phyloP scores from a whole-genome alignment of 192 early-diverging fungal genomes.

The Phlyctochytrium planicorne region DNA sequence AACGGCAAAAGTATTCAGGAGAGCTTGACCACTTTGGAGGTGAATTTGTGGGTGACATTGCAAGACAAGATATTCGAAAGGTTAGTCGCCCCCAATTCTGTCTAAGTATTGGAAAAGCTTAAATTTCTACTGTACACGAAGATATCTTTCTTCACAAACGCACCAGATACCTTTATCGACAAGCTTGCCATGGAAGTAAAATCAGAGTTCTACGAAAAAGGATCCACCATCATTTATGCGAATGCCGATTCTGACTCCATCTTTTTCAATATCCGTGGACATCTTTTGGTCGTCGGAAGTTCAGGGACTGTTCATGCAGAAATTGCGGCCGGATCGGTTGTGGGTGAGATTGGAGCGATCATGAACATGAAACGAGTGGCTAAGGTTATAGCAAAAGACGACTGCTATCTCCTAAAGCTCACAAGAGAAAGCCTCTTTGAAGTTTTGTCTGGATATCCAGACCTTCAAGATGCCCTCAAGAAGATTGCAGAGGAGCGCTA shows the following conservation, averaged over 20 bases:
- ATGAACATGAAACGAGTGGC: conserved; percentile 49
- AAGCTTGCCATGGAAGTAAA: conserved; percentile 29
- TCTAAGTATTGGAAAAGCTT: not conserved
- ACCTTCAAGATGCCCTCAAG: conserved; percentile 38
- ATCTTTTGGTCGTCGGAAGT: conserved; percentile 41
- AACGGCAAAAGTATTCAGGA: conserved; percentile 19
- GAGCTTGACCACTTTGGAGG: conserved; percentile 41
- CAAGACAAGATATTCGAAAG: conserved; percentile 36
- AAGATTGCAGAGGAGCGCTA: conserved; percentile 43
- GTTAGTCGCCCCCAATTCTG: conserved; percentile 22
- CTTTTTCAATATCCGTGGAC: conserved; percentile 47
- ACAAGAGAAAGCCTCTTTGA: conserved; percentile 33
- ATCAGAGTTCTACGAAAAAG: conserved; percentile 24
- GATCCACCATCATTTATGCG: conserved; percentile 30
- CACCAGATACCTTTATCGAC: conserved; percentile 37
- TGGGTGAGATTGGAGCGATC: conserved; percentile 56
- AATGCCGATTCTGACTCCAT: conserved; percentile 45
- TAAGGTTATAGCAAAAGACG: conserved; percentile 43
- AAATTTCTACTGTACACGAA: conserved; percentile 8
- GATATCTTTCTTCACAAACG: conserved; percentile 30
- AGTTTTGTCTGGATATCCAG: conserved; percentile 37
- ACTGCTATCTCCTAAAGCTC: conserved; percentile 45
- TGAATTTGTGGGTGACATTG: conserved; percentile 47
- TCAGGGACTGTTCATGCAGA: conserved; percentile 47
- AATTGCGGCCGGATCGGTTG: conserved; percentile 41